Evolutionary conservation across 148 eudicot species (phyloP), one percentile per base, ranked within the genome.

Genomic region (Cornus florida): DNA sequence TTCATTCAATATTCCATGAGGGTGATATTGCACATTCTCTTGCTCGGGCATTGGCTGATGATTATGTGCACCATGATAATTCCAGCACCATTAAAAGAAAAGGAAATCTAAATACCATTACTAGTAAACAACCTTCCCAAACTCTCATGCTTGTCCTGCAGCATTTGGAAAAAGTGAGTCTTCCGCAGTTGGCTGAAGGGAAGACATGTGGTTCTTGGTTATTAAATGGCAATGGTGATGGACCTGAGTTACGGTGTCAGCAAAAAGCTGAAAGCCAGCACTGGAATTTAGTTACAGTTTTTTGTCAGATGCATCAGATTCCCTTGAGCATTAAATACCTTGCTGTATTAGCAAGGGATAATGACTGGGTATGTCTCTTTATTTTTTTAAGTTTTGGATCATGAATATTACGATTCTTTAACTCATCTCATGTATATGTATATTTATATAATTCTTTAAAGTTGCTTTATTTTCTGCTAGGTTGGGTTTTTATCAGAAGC

Each of bases 401-500:
- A 14, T 41, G n/a, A 73, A 56, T 20, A 43, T 7, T 41, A 53
- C 20, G 31, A 16, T 72, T 41, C 69, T 35, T 31, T 13, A 70
- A 22, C 41, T 43, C 5, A 35, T 35, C 38, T 28, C 28, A 28
- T 28, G 28, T 28, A 28, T 38, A 71, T 74, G 16, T 10, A 9
- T 6, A 9, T 43, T 0, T 43, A 0, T 43, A 4, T 43, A 6
- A 43, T 7, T 9, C 48, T 43, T 78, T 65, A 5, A 75, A 72
- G 24, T 62, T 71, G 17, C 16, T 17, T 77, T 75, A 4, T 83
- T 43, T 74, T 66, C 59, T 80, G 70, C 56, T 77, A 92, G 98
- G 93, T 94, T 88, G 97, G 98, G 20, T 94, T 94, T 83, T 90
- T 94, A 72, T 89, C 92, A 67, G 98, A 95, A 86, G 96, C 97